Base-by-base conservation (phyloP, 1,284 basidiomycete genomes). In the Serendipita sp. region DNA sequence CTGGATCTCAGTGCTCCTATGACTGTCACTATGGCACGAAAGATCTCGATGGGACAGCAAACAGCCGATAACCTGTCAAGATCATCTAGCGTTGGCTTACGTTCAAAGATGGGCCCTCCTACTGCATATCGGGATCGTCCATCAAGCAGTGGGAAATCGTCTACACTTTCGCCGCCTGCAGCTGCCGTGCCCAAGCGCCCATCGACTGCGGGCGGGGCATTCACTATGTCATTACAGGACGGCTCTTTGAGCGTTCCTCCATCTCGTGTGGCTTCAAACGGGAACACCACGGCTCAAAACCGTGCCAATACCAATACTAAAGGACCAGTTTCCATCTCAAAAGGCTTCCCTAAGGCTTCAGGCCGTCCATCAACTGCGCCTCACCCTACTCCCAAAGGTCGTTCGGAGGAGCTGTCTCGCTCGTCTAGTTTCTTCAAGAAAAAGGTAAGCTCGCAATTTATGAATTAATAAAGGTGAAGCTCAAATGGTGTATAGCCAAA, bases 391-490 rank as follows among this genome's bases (percentile, higher is more conserved):
- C 8, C 26, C 1, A 49, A 49, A 10, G 53, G 32, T 34, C 17
- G 22, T 30, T 10, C 15, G n/a, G 53, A 58, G 6, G 53, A 58
- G 22, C 22, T n/a, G 5, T 58, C 53, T 58, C 53, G 53, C n/a
- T 58, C 53, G 32, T n/a, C n/a, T 29, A 32, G 53, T 26, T 32
- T 58, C n/a, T 58, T 58, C 32, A 58, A 32, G 53, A 58, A 58
- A 30, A 58, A 58, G 53, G 53, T 35, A 26, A 22, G 53, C 32
- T 58, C 26, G n/a, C 32, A 58, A 30, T 35, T 6, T 26, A 2
- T 30, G 22, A 29, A 26, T 17, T 22, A 10, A 4, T 22, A 32
- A n/a, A 6, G n/a, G 5, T 58, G 26, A 4, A 22, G 8, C 30
- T 58, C 15, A 58, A 8, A 26, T 30, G 10, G 2, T 15, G 47